phyloP scores from a whole-genome alignment of 495 filamentous ascomycete genomes.

The Podospora fimiseda region DNA sequence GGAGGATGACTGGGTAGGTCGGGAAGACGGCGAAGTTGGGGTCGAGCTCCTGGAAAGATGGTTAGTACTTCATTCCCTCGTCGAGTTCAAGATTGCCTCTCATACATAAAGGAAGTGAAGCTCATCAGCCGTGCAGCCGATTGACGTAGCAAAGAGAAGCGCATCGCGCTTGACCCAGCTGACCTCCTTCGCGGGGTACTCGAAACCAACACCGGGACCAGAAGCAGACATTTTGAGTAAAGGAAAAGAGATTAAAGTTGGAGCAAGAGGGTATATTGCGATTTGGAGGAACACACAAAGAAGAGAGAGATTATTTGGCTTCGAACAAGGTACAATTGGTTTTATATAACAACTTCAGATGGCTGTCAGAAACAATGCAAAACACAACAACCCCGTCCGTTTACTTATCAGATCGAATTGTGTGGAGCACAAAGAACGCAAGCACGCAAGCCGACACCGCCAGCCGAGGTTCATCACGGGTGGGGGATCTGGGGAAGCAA shows the following conservation, averaged over 20 bases:
- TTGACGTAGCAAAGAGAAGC: slow-evolving; percentile 80
- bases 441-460: slow-evolving; percentile 15
- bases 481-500: not conserved
- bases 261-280: no score
- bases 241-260: no score
- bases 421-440: not conserved
- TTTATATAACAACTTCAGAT: no score
- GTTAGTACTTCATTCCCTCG: no score
- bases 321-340: no score
- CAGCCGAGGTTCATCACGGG: slow-evolving; percentile 17
- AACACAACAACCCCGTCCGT: not conserved
- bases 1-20: slow-evolving; percentile 77
- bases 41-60: slow-evolving; percentile 65
- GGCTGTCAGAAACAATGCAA: not conserved
- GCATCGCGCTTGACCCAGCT: slow-evolving; percentile 82
- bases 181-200: slow-evolving; percentile 65
- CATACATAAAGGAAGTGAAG: slow-evolving; percentile 84
- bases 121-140: slow-evolving; percentile 77
- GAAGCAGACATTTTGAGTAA: slow-evolving; percentile 45
- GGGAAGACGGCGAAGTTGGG: slow-evolving; percentile 80
- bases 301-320: no score
- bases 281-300: no score
- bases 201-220: slow-evolving; percentile 67
- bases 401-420: not conserved
- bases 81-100: no score